These are phyloP conservation scores for Volvariella surrecta DNA, from an alignment of 1,284 basidiomycete genomes.

Conservation along the genomic window DNA sequence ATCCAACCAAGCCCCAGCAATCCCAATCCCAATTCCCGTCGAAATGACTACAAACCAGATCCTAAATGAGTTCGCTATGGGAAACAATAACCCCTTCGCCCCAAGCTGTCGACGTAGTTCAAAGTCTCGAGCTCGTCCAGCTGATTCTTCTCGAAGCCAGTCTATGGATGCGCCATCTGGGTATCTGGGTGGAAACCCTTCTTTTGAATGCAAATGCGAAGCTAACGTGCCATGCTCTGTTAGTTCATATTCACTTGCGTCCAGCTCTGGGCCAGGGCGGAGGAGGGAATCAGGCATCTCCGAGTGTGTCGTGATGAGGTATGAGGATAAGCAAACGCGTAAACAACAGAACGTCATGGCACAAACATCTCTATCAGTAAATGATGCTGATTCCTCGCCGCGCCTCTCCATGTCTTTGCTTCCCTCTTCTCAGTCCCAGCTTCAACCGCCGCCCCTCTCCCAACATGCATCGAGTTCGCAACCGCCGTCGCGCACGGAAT, in stretches of 20 bases:
- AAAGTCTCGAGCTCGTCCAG: conserved; percentile 51
- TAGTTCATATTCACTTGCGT: conserved; percentile 32
- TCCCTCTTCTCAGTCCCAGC: no score
- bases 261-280: conserved; percentile 16
- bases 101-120: conserved; percentile 42
- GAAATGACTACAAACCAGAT: conserved; percentile 63
- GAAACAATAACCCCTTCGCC: conserved; percentile 42
- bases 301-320: no score
- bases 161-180: conserved; percentile 55
- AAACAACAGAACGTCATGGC: no score
- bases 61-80: conserved; percentile 47
- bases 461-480: no score
- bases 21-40: conserved; percentile 61
- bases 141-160: conserved; percentile 63
- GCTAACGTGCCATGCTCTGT: conserved; percentile 25
- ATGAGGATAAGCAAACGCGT: no score
- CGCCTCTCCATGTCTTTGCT: no score
- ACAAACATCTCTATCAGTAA: no score
- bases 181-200: conserved; percentile 28
- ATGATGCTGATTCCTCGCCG: no score
- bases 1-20: conserved; percentile 67
- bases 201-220: conserved; percentile 17
- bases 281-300: conserved; percentile 10
- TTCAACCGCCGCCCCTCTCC: no score
- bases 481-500: not conserved